Evolutionary conservation across 1,139 yeast genomes (phyloP).

Genomic region (Pneumocystis oryctolagi): DNA sequence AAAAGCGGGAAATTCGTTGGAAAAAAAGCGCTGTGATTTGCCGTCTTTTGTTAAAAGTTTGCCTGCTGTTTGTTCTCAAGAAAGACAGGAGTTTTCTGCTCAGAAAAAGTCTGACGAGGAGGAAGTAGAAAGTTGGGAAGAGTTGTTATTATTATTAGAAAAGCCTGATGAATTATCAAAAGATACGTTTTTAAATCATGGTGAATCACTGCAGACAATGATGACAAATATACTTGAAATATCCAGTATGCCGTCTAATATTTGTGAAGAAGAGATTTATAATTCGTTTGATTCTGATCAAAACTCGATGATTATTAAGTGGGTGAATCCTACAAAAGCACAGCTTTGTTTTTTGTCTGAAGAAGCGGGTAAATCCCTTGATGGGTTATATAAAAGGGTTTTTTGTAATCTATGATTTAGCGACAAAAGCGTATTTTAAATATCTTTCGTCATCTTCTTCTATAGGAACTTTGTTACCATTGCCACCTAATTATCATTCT

Average conservation of each 20-base stretch:
- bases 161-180: neutral
- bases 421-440: constrained; percentile 8
- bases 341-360: constrained; percentile 5
- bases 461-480: constrained; percentile 9
- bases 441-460: constrained; percentile 9
- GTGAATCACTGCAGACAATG: too few species aligned
- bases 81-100: neutral
- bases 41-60: neutral
- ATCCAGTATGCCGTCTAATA: neutral
- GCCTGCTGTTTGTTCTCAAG: neutral
- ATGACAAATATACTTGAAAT: neutral
- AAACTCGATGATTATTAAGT: constrained; percentile 7
- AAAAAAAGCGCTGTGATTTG: neutral
- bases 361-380: neutral
- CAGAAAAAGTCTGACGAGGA: neutral
- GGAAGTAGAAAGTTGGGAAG: neutral
- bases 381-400: neutral
- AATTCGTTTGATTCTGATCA: constrained; percentile 4
- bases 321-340: constrained; percentile 4
- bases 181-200: neutral
- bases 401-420: neutral
- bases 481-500: neutral
- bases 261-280: constrained; percentile 3
- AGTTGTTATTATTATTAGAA: neutral
- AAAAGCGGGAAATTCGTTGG: neutral